Conservation (phyloP, 768 basidiomycete genomes). For the Boletales sp. region DNA sequence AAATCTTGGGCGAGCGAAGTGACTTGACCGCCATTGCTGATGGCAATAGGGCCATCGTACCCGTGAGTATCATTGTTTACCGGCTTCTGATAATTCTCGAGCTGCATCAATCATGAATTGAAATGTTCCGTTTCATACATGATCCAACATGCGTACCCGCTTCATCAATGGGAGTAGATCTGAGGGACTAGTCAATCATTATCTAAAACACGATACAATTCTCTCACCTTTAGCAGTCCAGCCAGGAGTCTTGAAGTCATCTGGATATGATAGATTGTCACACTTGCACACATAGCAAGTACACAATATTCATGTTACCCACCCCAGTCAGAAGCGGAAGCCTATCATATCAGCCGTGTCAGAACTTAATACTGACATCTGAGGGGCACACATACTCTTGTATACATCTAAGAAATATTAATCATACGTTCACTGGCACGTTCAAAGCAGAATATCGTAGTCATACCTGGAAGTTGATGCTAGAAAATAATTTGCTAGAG, state of each 20-base stretch:
- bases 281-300: not conserved
- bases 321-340: slow-evolving; percentile 73
- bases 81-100: slow-evolving; percentile 78
- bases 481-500: slow-evolving; percentile 20
- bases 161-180: slow-evolving; percentile 73
- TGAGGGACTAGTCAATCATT: slow-evolving; percentile 19
- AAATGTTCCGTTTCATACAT: not conserved
- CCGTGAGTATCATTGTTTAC: slow-evolving; percentile 64
- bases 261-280: slow-evolving; percentile 27
- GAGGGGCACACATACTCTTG: slow-evolving; percentile 38
- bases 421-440: not conserved
- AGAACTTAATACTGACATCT: not conserved
- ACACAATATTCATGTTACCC: slow-evolving; percentile 11
- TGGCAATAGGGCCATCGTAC: slow-evolving; percentile 71
- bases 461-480: slow-evolving; percentile 63
- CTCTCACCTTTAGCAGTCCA: slow-evolving; percentile 59
- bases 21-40: slow-evolving; percentile 65
- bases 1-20: slow-evolving; percentile 67
- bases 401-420: slow-evolving; percentile 52
- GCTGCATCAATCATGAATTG: slow-evolving; percentile 27
- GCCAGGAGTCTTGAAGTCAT: slow-evolving; percentile 70
- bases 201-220: not conserved
- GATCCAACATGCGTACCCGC: slow-evolving; percentile 34
- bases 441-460: not conserved
- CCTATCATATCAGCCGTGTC: slow-evolving; percentile 31